Evolutionary conservation across 2,329 filamentous ascomycete genomes (phyloP).

Genomic region (Plectosphaerella plurivora): DNA sequence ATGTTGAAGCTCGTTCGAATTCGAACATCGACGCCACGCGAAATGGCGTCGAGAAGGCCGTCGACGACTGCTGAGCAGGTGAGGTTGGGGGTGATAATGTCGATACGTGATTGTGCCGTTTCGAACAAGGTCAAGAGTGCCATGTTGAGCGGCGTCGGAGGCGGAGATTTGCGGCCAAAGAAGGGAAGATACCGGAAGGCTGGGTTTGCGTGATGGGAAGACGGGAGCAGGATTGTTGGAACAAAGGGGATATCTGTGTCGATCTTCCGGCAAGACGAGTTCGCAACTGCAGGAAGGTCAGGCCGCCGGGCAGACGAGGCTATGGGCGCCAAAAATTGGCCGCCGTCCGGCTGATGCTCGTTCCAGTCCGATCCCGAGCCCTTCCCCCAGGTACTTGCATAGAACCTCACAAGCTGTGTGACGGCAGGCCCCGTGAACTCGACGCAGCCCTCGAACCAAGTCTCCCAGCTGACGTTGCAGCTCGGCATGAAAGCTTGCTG

Average conservation of each 20-base stretch:
- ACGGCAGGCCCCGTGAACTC: constrained; percentile 61
- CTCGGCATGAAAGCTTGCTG: constrained; percentile 65
- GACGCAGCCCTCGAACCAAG: constrained; percentile 80
- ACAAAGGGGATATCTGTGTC: constrained; percentile 19
- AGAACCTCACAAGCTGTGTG: constrained; percentile 60
- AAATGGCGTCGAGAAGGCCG: constrained; percentile 56
- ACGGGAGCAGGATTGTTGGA: constrained; percentile 65
- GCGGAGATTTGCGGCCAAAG: constrained; percentile 41
- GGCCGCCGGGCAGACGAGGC: too few relatives aligned
- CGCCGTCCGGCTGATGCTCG: not conserved
- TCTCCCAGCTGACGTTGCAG: constrained; percentile 82
- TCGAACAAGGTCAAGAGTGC: constrained; percentile 58
- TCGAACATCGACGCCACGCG: constrained; percentile 62
- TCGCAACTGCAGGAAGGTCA: constrained; percentile 4
- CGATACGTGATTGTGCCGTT: constrained; percentile 54
- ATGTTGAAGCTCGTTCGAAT: constrained; percentile 64
- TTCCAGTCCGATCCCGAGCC: not conserved
- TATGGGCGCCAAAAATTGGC: too few relatives aligned
- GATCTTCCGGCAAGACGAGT: constrained; percentile 15
- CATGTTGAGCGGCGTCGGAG: constrained; percentile 63
- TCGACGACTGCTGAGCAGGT: constrained; percentile 63
- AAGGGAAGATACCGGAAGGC: constrained; percentile 57
- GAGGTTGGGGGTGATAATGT: constrained; percentile 73
- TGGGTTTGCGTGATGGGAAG: constrained; percentile 67
- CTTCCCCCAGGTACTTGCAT: constrained; percentile 58